Evolutionary conservation across 257 asterid genomes (phyloP).

Genomic region (Ocimum tenuiflorum): DNA sequence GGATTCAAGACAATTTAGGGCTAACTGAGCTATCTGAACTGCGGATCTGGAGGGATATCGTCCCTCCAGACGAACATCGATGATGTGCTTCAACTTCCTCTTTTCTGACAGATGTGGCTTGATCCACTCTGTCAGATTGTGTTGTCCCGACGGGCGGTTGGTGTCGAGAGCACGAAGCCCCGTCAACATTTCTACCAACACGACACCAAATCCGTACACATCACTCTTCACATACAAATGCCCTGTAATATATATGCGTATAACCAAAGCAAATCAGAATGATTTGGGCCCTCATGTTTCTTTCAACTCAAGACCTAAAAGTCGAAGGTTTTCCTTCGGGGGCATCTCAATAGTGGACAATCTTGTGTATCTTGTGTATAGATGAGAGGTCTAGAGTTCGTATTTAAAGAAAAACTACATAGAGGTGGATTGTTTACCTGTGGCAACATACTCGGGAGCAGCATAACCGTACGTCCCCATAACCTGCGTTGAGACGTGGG

Average conservation of each 20-base stretch:
- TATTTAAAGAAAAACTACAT: too few species aligned
- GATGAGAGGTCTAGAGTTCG: too few species aligned
- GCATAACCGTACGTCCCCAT: constrained; percentile 53
- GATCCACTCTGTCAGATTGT: constrained; percentile 40
- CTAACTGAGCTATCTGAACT: constrained; percentile 36
- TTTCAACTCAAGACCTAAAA: too few species aligned
- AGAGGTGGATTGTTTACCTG: constrained; percentile 45
- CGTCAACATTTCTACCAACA: constrained; percentile 47
- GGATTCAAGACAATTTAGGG: constrained; percentile 37
- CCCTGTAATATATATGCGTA: constrained; percentile 20
- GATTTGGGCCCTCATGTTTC: too few species aligned
- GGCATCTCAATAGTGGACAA: too few species aligned
- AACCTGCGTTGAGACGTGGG: constrained; percentile 48
- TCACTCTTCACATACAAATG: constrained; percentile 57
- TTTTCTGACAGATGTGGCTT: constrained; percentile 40
- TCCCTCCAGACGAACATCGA: constrained; percentile 41
- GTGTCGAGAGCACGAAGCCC: constrained; percentile 40
- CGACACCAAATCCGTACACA: constrained; percentile 52
- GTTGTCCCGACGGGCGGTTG: constrained; percentile 38
- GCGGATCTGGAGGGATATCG: constrained; percentile 36
- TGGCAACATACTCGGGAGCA: constrained; percentile 50
- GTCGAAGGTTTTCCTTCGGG: too few species aligned
- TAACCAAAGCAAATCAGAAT: background rate
- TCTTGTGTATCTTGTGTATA: too few species aligned
- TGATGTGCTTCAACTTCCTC: constrained; percentile 44